Base-by-base conservation (phyloP, 2,329 filamentous ascomycete genomes). In the Neoarthrinium moseri region DNA sequence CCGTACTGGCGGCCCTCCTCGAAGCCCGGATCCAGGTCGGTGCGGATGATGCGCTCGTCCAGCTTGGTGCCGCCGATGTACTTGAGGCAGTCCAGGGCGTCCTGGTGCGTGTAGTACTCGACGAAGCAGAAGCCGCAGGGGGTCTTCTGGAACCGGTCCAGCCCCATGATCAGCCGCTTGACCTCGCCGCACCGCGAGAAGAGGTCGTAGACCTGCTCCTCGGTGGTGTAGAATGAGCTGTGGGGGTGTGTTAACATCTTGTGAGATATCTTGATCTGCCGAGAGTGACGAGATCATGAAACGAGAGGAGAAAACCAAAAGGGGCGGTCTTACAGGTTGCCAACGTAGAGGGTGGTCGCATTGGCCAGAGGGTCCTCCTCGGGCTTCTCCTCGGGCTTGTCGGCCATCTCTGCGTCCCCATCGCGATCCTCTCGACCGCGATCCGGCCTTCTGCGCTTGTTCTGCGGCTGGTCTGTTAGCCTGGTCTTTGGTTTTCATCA, bases 41-140 rank as follows among this genome's bases (percentile, higher is more conserved):
- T 96, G 49, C 94, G 81, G 63, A 99, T 96, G 63, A 99, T 86
- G 58, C 94, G 85, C 77, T 99, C 94, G 67, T 99, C 94, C 36
- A 99, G 81, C 74, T 99, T 99, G 27, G 94, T 99, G 47, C 94
- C 94, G 46, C 94, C 94, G 60, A 99, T 86, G 66, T 97, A 99
- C 72, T 97, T 99, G 84, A 99, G 86, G 70, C 92, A 97, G 67
- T 99, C 94, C 40, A 99, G 79, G 7, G 94, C 94, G 67, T 99
- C 94, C 64, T 96, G 87, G 67, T 97, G 94, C 23, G 86, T 96
- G 74, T 96, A 97, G 73, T 99, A 99, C 71, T 99, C 94, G 61
- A 99, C 94, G 64, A 99, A 99, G 77, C 94, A 99, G 77, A 99
- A 99, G 32, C 94, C 94, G 69, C 94, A 99, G 2, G 94, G 94